Evolutionary conservation across 768 basidiomycete species (phyloP).

Genomic region (Psilocybe cubensis): DNA sequence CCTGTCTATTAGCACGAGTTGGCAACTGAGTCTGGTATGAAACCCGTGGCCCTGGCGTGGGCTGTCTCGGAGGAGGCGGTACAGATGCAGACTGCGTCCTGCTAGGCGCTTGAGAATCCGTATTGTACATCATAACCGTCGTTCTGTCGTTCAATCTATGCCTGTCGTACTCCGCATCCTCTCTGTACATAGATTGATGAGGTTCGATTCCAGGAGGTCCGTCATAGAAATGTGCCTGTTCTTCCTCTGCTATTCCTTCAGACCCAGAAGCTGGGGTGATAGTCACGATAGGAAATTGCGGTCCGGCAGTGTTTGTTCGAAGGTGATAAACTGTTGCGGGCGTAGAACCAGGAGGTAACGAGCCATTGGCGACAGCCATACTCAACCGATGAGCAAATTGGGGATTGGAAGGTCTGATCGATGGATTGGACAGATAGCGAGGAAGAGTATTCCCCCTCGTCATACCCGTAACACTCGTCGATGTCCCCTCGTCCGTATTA

Average conservation of each 20-base stretch:
- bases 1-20: constrained; percentile 16
- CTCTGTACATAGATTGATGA: constrained; percentile 3
- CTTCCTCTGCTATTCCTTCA: constrained; percentile 28
- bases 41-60: constrained; percentile 16
- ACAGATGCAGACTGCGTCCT: constrained; percentile 8
- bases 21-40: constrained; percentile 20
- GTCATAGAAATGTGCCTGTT: constrained; percentile 26
- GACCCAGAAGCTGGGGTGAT: constrained; percentile 33
- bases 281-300: constrained; percentile 32
- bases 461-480: constrained; percentile 29
- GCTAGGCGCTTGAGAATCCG: constrained; percentile 20
- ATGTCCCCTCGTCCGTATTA: constrained; percentile 30
- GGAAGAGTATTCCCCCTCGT: constrained; percentile 38
- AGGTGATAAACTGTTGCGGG: constrained; percentile 20
- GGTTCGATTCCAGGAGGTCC: constrained; percentile 24
- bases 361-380: constrained; percentile 33
- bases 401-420: constrained; percentile 38
- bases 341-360: constrained; percentile 27
- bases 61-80: constrained; percentile 4
- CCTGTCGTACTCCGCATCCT: not conserved
- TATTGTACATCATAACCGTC: constrained; percentile 23
- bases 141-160: constrained; percentile 9
- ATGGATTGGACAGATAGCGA: constrained; percentile 41
- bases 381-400: constrained; percentile 35
- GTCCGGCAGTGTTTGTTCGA: constrained; percentile 20